Evolutionary conservation across 1,284 basidiomycete species (phyloP).

Genomic region (Trichosporon inkin): DNA sequence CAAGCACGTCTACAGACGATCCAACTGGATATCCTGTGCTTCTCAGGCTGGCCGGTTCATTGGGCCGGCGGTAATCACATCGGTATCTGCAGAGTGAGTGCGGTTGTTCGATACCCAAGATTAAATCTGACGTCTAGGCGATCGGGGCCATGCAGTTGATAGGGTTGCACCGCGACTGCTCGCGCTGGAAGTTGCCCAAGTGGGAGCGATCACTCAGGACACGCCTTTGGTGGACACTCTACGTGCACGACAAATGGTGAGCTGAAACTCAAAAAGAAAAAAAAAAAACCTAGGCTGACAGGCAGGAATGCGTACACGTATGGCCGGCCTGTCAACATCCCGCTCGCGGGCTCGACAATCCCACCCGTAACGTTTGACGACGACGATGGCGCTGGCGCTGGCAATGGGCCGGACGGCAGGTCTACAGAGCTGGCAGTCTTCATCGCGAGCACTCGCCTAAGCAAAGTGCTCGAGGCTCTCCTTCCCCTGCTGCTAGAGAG

Average conservation of each 20-base stretch:
- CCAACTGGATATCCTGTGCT: conserved; percentile 25
- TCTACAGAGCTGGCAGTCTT: conserved; percentile 16
- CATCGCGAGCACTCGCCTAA: conserved; percentile 19
- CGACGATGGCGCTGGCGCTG: conserved; percentile 8
- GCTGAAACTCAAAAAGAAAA: not conserved
- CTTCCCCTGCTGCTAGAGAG: conserved; percentile 21
- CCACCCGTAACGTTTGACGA: conserved; percentile 20
- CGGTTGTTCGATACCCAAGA: not conserved
- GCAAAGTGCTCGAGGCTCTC: conserved; percentile 16
- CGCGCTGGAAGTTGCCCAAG: conserved; percentile 26
- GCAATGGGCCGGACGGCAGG: not conserved
- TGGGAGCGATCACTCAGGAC: conserved; percentile 29
- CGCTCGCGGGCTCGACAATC: conserved; percentile 9
- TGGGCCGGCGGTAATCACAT: conserved; percentile 29
- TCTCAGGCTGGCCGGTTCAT: conserved; percentile 26
- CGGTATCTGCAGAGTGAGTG: conserved; percentile 20
- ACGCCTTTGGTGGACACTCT: conserved; percentile 29
- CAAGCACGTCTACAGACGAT: conserved; percentile 28
- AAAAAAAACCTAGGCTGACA: not conserved
- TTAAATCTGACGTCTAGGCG: conserved; percentile 9
- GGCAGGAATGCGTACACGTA: conserved; percentile 24
- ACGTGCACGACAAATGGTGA: conserved; percentile 28
- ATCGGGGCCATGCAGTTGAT: conserved; percentile 26
- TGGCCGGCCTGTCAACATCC: conserved; percentile 22
- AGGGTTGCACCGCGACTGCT: conserved; percentile 30